Base-by-base conservation (phyloP, 2,329 filamentous ascomycete genomes). In the Rugonectria rugulosa region DNA sequence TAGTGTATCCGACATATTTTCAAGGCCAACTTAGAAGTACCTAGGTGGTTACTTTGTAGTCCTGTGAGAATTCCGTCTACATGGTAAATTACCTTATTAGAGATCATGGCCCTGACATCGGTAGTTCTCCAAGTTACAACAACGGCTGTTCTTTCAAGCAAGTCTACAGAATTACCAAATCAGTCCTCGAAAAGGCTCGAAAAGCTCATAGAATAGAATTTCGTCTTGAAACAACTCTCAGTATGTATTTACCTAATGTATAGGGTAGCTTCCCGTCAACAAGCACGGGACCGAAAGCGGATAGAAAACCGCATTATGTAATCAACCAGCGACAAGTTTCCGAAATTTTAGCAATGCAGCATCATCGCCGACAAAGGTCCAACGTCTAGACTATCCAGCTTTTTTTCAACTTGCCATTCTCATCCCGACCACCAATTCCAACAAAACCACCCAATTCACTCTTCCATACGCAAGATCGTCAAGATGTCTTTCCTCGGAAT, bases 401-500 rank as follows among this genome's bases (percentile, higher is more conserved):
- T 14, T 14, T 10, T 56, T 42, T 32, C 61, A 48, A 48, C 50
- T 42, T 46, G 44, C 32, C 29, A 32, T 56, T 51, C n/a, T n/a
- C n/a, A n/a, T 36, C 43, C 45, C 43, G 20, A 29, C 31, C 40
- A 52, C 44, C 53, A 47, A 34, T n/a, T 29, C 23, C 32, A n/a
- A 46, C 34, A 32, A 45, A 27, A 24, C 29, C 43, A 27, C 57
- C 19, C 6, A 40, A 20, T 26, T 26, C 11, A 19, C 46, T 7
- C n/a, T 17, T 24, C 36, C 36, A 38, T 23, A 6, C 6, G 12
- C 14, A 40, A 32, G 61, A 65, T 56, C 66, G 63, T 49, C 60
- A 75, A 65, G 17, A 78, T 79, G 77, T 78, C 73, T 68, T 77
- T 79, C 67, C 71, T 79, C 64, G 77, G 77, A 71, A 73, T 83